Conservation (phyloP, 129 eudicot species). For the Centella asiatica region DNA sequence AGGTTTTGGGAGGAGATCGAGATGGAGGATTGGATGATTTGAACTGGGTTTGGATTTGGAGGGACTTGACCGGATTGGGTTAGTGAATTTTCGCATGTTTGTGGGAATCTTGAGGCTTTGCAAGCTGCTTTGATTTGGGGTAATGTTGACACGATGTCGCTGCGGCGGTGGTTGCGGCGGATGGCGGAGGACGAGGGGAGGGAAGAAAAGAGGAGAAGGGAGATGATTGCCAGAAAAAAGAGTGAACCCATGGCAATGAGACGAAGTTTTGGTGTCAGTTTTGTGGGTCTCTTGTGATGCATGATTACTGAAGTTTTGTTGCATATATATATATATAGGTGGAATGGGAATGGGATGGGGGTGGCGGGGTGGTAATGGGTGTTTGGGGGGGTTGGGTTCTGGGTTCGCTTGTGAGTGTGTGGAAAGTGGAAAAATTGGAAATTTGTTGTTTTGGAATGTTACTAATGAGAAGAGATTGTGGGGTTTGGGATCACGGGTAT, state of each 20-base stretch:
- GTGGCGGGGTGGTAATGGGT: background rate
- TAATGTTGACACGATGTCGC: constrained; percentile 1
- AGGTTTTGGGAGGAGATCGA: constrained; percentile 32
- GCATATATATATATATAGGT: constrained; percentile 1
- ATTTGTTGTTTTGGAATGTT: background rate
- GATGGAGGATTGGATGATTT: constrained; percentile 44
- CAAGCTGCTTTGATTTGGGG: constrained; percentile 44
- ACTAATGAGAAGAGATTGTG: no score
- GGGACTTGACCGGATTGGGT: constrained; percentile 10
- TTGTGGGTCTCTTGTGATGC: constrained; percentile 28
- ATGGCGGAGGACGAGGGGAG: constrained; percentile 28
- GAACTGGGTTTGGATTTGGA: constrained; percentile 11
- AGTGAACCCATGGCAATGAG: constrained; percentile 39
- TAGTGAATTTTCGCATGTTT: constrained; percentile 35
- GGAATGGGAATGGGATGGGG: background rate
- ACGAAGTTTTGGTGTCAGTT: constrained; percentile 10
- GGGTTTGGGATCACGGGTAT: constrained; percentile 8
- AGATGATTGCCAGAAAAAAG: constrained; percentile 29
- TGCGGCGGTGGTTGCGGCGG: constrained; percentile 4
- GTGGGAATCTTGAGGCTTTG: constrained; percentile 45
- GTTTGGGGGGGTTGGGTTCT: constrained; percentile 6
- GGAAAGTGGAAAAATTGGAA: background rate
- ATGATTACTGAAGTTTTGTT: constrained; percentile 2
- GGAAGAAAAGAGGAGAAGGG: constrained; percentile 37
- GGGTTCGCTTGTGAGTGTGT: constrained; percentile 13